Base-by-base conservation (phyloP, 306 rosid species). In the Ceratonia siliqua region DNA sequence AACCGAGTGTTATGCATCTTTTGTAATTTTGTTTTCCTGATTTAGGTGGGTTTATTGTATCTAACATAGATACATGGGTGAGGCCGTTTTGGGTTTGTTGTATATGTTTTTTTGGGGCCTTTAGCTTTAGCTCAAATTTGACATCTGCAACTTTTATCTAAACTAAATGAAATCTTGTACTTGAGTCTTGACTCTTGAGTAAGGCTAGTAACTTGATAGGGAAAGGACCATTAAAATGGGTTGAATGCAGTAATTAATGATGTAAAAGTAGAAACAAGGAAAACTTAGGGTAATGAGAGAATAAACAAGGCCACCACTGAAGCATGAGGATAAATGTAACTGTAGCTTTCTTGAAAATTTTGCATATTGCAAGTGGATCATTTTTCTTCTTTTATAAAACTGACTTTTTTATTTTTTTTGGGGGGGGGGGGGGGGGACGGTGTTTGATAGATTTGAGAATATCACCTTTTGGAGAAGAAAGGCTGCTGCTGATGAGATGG, bases 391-490 rank as follows among this genome's bases (percentile, higher is more conserved):
- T 39, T 1, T 61, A 5, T 41, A 75, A 70, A 50, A 62, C 79
- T 84, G 72, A 76, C 62, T 52, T 72, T 63, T 68, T 69, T n/a
- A n/a, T n/a, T 15, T 15, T 68, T 72, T 66, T 38, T 20, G 5
- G 12, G 33, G 68, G 9, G 18, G 27, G 36, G 65, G 56, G n/a
- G n/a, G n/a, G n/a, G n/a, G n/a, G n/a, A n/a, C n/a, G n/a, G n/a
- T n/a, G n/a, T n/a, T 68, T 11, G 63, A 49, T 82, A 94, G 98
- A 72, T 94, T 94, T 65, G 88, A 84, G 79, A 91, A 94, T 72
- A 79, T 94, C 65, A 86, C 94, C 64, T 88, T 91, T 64, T 79
- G 87, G 89, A 91, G 97, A 81, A 85, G 85, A 69, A 82, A 82
- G 76, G 78, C 77, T 73, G 85, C 83, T 52, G 92, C 92, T 61